Conservation (phyloP, 2,329 filamentous ascomycete species). For the Colletotrichum orbiculare region DNA sequence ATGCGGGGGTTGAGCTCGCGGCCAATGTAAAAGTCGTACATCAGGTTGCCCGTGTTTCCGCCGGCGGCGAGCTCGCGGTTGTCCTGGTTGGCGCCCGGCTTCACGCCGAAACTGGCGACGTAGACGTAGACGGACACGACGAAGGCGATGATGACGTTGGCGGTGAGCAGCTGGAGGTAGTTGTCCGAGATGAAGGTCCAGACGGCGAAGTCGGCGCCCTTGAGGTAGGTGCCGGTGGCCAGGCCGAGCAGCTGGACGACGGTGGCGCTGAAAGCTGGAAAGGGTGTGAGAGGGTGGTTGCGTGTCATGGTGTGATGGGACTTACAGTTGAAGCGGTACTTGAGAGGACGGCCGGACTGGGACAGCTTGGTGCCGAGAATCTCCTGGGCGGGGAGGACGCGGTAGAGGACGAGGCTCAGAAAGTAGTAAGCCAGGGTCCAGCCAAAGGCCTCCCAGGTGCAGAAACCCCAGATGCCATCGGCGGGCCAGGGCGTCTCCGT, state of each 20-base stretch:
- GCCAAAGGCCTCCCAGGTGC: slow-evolving; percentile 72
- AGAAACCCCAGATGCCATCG: slow-evolving; percentile 73
- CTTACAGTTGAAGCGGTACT: slow-evolving; percentile 81
- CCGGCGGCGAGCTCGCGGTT: slow-evolving; percentile 74
- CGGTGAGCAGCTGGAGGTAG: slow-evolving; percentile 73
- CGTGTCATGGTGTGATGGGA: accelerated
- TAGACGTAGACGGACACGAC: slow-evolving; percentile 72
- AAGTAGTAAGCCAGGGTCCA: slow-evolving; percentile 81
- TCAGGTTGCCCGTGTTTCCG: slow-evolving; percentile 73
- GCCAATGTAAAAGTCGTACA: slow-evolving; percentile 83
- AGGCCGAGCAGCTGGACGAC: slow-evolving; percentile 27
- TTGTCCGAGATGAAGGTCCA: slow-evolving; percentile 81
- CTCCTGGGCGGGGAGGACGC: slow-evolving; percentile 77
- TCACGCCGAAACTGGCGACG: slow-evolving; percentile 71
- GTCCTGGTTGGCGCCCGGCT: slow-evolving; percentile 64
- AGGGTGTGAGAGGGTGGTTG: not conserved
- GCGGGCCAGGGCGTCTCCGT: slow-evolving; percentile 80
- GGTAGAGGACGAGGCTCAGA: slow-evolving; percentile 76
- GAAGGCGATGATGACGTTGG: slow-evolving; percentile 72
- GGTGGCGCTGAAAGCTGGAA: slow-evolving; percentile 20
- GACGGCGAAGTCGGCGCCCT: slow-evolving; percentile 73
- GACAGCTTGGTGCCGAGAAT: slow-evolving; percentile 74
- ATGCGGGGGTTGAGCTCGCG: slow-evolving; percentile 79
- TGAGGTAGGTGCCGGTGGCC: slow-evolving; percentile 68
- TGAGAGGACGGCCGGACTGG: slow-evolving; percentile 73